phyloP scores from a whole-genome alignment of 192 early-diverging fungal species.

The Linnemannia schmuckeri region DNA sequence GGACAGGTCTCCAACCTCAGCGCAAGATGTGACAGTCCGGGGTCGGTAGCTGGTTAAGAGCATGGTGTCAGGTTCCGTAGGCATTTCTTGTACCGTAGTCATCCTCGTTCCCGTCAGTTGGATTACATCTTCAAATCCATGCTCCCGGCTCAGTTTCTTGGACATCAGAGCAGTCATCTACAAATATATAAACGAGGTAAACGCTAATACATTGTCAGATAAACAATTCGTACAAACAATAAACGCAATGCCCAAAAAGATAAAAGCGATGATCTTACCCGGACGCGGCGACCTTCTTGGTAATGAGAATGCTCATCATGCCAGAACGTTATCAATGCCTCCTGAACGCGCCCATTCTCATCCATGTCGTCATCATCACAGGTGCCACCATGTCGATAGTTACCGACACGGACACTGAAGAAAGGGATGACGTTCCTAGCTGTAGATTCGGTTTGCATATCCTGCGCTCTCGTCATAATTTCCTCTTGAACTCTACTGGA shows the following conservation, averaged over 20 bases:
- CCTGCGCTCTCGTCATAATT: constrained; percentile 10
- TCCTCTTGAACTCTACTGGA: constrained; percentile 5
- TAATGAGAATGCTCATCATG: constrained; percentile 21
- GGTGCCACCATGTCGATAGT: not conserved
- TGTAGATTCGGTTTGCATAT: constrained; percentile 4
- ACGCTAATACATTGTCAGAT: not conserved
- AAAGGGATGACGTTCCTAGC: constrained; percentile 28
- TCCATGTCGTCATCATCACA: not conserved
- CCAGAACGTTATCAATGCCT: constrained; percentile 50
- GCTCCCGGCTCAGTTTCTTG: constrained; percentile 35
- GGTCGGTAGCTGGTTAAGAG: constrained; percentile 35
- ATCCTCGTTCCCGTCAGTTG: constrained; percentile 31
- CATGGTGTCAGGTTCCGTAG: constrained; percentile 31
- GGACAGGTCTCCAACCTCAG: constrained; percentile 27
- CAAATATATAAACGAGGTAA: not conserved
- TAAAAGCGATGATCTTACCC: constrained; percentile 8
- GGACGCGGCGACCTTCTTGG: constrained; percentile 33
- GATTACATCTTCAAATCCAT: constrained; percentile 30
- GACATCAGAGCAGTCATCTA: constrained; percentile 42
- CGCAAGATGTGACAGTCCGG: constrained; percentile 26
- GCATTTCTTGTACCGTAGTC: constrained; percentile 21
- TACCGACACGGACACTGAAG: constrained; percentile 39
- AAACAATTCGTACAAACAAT: not conserved
- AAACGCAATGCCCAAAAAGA: not conserved
- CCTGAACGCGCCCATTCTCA: constrained; percentile 5